Percentiles rank a stretch among this genome's conserved stretches.
Evolutionary conservation across 306 rosid genomes (phyloP).

Genomic region (Vigna mungo): DNA sequence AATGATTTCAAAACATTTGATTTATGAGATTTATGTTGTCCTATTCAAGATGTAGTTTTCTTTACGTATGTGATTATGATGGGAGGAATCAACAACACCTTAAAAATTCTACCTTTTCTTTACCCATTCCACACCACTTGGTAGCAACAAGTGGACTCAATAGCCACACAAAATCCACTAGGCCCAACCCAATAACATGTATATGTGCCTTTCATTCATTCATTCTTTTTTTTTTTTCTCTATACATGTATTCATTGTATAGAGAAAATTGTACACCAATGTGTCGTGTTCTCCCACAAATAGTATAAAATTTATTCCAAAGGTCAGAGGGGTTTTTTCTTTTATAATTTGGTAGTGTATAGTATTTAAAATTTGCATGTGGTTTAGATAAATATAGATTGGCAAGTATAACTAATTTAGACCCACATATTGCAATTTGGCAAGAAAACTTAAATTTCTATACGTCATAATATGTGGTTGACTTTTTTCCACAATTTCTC

Average conservation of each 20-base stretch:
- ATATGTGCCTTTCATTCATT: neutral
- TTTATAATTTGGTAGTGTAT: neutral
- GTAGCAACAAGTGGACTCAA: neutral
- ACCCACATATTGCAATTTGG: neutral
- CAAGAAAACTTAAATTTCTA: neutral
- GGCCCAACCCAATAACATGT: constrained; percentile 3
- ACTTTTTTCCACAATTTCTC: too few relatives aligned
- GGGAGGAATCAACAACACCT: constrained; percentile 1
- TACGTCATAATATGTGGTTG: neutral
- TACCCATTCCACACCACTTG: neutral
- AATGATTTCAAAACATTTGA: constrained; percentile 14
- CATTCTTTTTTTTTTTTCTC: neutral
- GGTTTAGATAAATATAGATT: neutral
- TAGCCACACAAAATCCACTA: neutral
- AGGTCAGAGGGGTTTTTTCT: neutral
- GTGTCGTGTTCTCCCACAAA: neutral
- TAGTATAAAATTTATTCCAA: neutral
- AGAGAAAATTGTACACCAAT: neutral
- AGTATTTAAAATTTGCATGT: neutral
- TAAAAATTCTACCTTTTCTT: neutral
- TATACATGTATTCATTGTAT: neutral
- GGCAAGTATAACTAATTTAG: neutral
- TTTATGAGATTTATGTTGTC: neutral
- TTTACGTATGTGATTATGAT: constrained; percentile 13
- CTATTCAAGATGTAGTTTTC: neutral